Conservation (phyloP, 805 yeast genomes). For the Saturnispora halmiae region DNA sequence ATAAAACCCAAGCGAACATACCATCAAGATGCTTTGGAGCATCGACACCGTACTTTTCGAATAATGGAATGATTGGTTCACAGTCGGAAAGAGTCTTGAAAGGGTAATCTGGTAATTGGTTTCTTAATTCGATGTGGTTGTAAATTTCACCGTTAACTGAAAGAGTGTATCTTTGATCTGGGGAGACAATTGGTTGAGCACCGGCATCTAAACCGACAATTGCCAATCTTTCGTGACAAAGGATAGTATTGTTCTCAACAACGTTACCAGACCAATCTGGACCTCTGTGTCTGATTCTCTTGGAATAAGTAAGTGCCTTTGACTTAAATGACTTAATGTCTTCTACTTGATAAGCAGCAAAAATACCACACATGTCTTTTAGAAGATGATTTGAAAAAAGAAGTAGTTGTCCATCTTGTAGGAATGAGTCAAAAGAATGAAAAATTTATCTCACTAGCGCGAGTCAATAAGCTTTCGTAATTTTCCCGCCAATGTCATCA, state of each 20-base stretch:
- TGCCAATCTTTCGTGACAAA: slow-evolving; percentile 93
- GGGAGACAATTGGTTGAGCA: slow-evolving; percentile 90
- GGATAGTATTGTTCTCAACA: slow-evolving; percentile 66
- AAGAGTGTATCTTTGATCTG: slow-evolving; percentile 62
- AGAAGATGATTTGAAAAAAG: neutral
- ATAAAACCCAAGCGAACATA: slow-evolving; percentile 92
- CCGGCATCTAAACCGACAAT: slow-evolving; percentile 97
- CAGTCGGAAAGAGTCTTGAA: slow-evolving; percentile 90
- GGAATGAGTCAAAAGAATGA: neutral
- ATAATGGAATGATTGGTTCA: slow-evolving; percentile 94
- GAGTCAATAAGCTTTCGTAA: no score
- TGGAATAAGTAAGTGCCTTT: slow-evolving; percentile 82
- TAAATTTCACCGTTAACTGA: slow-evolving; percentile 98
- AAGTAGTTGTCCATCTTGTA: neutral
- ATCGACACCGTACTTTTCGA: slow-evolving; percentile 75
- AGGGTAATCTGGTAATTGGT: slow-evolving; percentile 58
- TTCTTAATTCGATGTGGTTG: slow-evolving; percentile 88
- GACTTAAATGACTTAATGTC: slow-evolving; percentile 75
- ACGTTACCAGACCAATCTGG: slow-evolving; percentile 98
- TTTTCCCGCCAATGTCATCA: no score
- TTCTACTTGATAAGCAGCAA: slow-evolving; percentile 80
- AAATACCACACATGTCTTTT: slow-evolving; percentile 87
- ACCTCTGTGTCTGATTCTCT: slow-evolving; percentile 95
- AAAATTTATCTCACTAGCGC: no score
- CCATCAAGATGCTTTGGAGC: slow-evolving; percentile 94